These are phyloP conservation scores for Elymus sibiricus DNA, from an alignment of 176 grass and related monocot genomes.

Conservation along the genomic window DNA sequence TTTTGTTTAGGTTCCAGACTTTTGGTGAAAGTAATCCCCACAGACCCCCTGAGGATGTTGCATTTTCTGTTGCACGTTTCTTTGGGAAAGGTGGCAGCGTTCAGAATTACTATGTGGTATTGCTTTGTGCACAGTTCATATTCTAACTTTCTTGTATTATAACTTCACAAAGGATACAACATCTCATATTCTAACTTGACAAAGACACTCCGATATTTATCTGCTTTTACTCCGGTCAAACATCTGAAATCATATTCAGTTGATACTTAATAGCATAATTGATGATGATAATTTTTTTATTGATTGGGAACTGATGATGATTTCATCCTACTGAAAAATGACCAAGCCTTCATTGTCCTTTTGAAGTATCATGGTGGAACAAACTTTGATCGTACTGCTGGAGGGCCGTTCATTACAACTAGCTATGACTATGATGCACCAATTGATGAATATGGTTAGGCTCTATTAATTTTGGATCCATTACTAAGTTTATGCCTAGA, in stretches of 20 bases:
- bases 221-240: background rate
- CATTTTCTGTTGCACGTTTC: constrained; percentile 94
- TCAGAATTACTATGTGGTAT: constrained; percentile 98
- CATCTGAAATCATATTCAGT: constrained; percentile 6
- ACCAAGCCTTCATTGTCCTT: constrained; percentile 25
- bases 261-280: background rate
- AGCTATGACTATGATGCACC: constrained; percentile 99
- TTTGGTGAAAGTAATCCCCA: constrained; percentile 93
- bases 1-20: constrained; percentile 73
- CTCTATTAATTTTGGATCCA: constrained; percentile 6
- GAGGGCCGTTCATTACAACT: constrained; percentile 98
- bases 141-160: constrained; percentile 9
- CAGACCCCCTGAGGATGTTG: constrained; percentile 90
- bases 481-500: background rate
- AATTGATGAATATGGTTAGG: constrained; percentile 94
- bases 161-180: background rate
- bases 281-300: background rate
- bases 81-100: constrained; percentile 86
- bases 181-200: constrained; percentile 3
- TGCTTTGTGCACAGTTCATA: background rate
- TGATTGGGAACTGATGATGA: background rate
- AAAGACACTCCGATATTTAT: background rate
- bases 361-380: constrained; percentile 95
- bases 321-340: constrained; percentile 12
- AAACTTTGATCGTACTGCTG: constrained; percentile 92